Evolutionary conservation across 805 yeast species (phyloP).

Genomic region (Nakazawaea ishiwadae): DNA sequence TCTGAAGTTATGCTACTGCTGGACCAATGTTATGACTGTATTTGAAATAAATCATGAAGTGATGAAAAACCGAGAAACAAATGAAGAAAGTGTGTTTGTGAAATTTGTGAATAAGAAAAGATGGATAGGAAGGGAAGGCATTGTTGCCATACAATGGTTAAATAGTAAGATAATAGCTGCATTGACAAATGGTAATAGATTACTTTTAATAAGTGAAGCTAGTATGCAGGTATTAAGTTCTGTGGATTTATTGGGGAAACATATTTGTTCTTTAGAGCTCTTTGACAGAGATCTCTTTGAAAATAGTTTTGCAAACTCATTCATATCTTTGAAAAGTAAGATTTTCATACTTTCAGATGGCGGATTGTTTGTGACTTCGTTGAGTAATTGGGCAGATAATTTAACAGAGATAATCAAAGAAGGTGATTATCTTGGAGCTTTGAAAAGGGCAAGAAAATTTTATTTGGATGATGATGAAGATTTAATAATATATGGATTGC

Average conservation of each 20-base stretch:
- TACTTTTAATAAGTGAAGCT: conserved; percentile 36
- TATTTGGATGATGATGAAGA: conserved; percentile 43
- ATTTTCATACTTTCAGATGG: conserved; percentile 49
- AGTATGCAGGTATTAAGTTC: conserved; percentile 30
- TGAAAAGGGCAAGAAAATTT: conserved; percentile 48
- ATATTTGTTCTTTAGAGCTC: conserved; percentile 22
- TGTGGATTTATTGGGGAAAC: conserved; percentile 35
- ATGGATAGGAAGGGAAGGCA: conserved; percentile 41
- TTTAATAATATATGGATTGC: conserved; percentile 52
- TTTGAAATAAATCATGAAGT: conserved; percentile 41
- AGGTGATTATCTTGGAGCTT: conserved; percentile 50
- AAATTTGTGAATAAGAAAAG: conserved; percentile 35
- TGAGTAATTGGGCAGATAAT: conserved; percentile 68
- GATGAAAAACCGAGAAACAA: conserved; percentile 18
- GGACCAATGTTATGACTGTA: conserved; percentile 58
- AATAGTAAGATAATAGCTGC: conserved; percentile 33
- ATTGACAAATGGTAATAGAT: conserved; percentile 41
- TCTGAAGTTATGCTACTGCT: conserved; percentile 61
- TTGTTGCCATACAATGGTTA: conserved; percentile 57
- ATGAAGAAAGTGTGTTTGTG: conserved; percentile 21
- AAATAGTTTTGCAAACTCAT: conserved; percentile 23
- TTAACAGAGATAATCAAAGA: conserved; percentile 42
- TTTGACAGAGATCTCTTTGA: conserved; percentile 3
- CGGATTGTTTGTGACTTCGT: conserved; percentile 51
- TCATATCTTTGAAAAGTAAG: conserved; percentile 37